These are phyloP conservation scores for Candida cerambycidarum DNA, from an alignment of 805 yeast species.

Conservation along the genomic window DNA sequence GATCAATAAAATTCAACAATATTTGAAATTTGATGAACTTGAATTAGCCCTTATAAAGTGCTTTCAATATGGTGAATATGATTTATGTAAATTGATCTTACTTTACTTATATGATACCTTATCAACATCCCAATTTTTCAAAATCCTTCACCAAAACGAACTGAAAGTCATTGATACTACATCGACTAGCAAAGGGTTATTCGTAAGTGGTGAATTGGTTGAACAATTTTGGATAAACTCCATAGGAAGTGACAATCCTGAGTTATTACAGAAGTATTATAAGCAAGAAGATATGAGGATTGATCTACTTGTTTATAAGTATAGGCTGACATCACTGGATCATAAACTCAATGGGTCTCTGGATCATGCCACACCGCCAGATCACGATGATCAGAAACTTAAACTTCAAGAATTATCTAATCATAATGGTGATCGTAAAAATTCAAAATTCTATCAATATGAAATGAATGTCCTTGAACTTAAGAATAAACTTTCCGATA, in stretches of 20 bases:
- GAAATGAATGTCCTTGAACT: conserved; percentile 35
- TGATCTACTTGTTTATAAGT: conserved; percentile 19
- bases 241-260: conserved; percentile 25
- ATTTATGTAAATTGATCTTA: conserved; percentile 58
- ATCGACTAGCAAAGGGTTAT: conserved; percentile 16
- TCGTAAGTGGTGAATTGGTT: conserved; percentile 38
- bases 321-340: conserved; percentile 22
- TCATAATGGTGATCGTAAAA: conserved; percentile 21
- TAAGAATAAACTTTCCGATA: conserved; percentile 31
- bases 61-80: conserved; percentile 58
- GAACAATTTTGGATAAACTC: conserved; percentile 37
- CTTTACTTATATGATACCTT: conserved; percentile 53
- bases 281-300: conserved; percentile 30
- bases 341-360: too few species aligned
- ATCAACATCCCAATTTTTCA: conserved; percentile 67
- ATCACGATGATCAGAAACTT: conserved; percentile 23
- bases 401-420: conserved; percentile 22
- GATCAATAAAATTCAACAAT: conserved; percentile 53
- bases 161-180: conserved; percentile 32
- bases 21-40: conserved; percentile 70
- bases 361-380: too few species aligned
- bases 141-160: conserved; percentile 54
- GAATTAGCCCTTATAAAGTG: conserved; percentile 69
- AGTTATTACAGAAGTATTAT: conserved; percentile 27
- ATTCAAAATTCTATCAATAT: conserved; percentile 21